A percentile compares a stretch with the other conserved stretches of the same genome.
phyloP scores from a whole-genome alignment of 768 basidiomycete genomes.

The Pisolithus orientalis region DNA sequence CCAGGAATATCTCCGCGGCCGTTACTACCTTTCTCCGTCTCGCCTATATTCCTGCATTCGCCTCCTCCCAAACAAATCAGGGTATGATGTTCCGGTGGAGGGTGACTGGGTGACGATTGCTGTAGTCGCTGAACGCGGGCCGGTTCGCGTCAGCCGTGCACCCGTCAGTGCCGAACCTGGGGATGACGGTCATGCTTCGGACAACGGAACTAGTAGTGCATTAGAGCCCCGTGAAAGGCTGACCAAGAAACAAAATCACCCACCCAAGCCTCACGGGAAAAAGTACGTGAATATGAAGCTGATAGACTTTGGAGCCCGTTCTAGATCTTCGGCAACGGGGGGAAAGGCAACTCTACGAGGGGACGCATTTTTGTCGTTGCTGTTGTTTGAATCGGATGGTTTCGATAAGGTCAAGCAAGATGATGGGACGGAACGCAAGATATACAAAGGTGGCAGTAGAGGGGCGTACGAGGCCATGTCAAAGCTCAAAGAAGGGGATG shows the following conservation, averaged over 20 bases:
- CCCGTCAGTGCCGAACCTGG: conserved; percentile 47
- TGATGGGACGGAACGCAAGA: conserved; percentile 47
- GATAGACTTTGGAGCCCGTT: conserved; percentile 70
- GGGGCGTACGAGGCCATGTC: conserved; percentile 90
- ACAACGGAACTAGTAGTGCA: conserved; percentile 12
- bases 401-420: conserved; percentile 51
- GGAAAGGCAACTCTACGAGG: conserved; percentile 62
- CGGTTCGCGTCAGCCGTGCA: conserved; percentile 64
- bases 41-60: conserved; percentile 82
- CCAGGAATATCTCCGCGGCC: conserved; percentile 71
- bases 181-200: conserved; percentile 38
- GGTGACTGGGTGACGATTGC: conserved; percentile 97
- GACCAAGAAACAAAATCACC: conserved; percentile 11
- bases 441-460: conserved; percentile 83
- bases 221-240: conserved; percentile 8
- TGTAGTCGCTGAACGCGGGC: conserved; percentile 87
- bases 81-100: conserved; percentile 85
- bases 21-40: conserved; percentile 87
- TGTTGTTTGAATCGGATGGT: conserved; percentile 85
- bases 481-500: conserved; percentile 82
- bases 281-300: conserved; percentile 85
- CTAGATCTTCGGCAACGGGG: conserved; percentile 47
- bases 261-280: conserved; percentile 49
- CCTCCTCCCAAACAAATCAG: conserved; percentile 68
- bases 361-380: conserved; percentile 74